Base-by-base conservation (phyloP, 2,329 filamentous ascomycete genomes). In the Pseudogymnoascus sp. region DNA sequence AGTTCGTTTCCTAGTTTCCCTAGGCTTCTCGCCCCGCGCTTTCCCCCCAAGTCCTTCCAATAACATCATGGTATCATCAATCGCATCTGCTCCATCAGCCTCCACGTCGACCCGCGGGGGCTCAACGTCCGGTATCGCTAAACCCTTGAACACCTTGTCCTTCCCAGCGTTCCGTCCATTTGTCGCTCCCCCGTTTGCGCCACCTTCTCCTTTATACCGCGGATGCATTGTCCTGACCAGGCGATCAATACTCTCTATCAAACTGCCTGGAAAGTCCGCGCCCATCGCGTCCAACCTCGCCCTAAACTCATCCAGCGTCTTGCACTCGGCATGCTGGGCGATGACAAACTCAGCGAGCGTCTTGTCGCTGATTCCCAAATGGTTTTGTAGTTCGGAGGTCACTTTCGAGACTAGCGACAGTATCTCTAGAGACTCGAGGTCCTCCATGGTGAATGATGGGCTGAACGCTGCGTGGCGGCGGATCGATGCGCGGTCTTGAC, bases 281-380 rank as follows among this genome's bases (percentile, higher is more conserved):
- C 89, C 90, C 76, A 96, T 87, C 31, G 82, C 84, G 68, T 88
- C 84, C 68, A 98, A 82, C 72, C 86, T 86, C 68, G 81, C 79
- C 78, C 89, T 89, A 79, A 98, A 99, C 28, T 89, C 87, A 61
- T 82, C 76, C 63, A 90, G 80, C 28, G 83, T 83, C 61, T 81
- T 82, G 78, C 87, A 89, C 82, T 93, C 85, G 74, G 89, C 77
- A 70, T 96, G 91, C 74, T 96, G 89, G 66, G 90, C 90, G 72
- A 99, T 96, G 71, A 99, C 86, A 73, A 96, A 99, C 76, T 99
- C 95, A 69, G 95, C 93, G 26, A 99, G 86, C 4, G 91, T 96
- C 77, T 96, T 97, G 78, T 99, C 93, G 74, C 85, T 89, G 70
- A 97, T 86, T 63, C 93, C 91, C 65, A 98, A 78, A 77, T 99